These are phyloP conservation scores for Kluyveromyces siamensis DNA, from an alignment of 805 yeast species.

Conservation along the genomic window DNA sequence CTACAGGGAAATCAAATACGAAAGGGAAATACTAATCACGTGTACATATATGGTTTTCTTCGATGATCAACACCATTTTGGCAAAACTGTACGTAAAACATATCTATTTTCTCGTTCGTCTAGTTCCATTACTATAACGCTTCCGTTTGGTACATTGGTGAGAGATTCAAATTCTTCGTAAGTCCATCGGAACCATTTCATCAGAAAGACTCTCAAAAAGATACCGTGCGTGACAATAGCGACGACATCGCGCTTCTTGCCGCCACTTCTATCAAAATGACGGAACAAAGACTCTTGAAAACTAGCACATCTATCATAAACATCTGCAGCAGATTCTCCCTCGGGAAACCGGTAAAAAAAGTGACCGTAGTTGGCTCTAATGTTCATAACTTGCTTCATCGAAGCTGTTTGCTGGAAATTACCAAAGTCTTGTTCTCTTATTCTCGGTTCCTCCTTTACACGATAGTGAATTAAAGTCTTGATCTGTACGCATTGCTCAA, in stretches of 20 bases:
- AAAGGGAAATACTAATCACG: too few species aligned
- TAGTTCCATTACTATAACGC: conserved; percentile 69
- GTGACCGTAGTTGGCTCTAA: conserved; percentile 80
- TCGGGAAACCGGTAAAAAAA: conserved; percentile 84
- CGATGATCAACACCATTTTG: conserved; percentile 56
- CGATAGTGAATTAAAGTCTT: conserved; percentile 37
- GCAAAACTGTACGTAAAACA: conserved; percentile 48
- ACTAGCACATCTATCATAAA: conserved; percentile 82
- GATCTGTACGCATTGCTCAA: neutral
- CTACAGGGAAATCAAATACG: too few species aligned
- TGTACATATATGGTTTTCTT: too few species aligned
- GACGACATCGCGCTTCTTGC: conserved; percentile 65
- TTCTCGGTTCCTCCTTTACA: conserved; percentile 78
- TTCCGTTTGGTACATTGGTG: conserved; percentile 78
- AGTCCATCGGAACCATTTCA: conserved; percentile 93
- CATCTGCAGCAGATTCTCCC: conserved; percentile 96
- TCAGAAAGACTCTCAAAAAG: conserved; percentile 85
- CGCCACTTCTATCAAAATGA: conserved; percentile 52
- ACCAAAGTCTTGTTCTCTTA: conserved; percentile 94
- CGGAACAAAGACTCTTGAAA: conserved; percentile 82
- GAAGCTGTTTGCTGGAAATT: conserved; percentile 73
- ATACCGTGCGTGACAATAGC: conserved; percentile 90
- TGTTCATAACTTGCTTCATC: conserved; percentile 77
- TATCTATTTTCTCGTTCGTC: conserved; percentile 42
- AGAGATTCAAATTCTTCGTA: conserved; percentile 82